Evolutionary conservation across 129 eudicot species (phyloP), one percentile per base, ranked within the genome.

Genomic region (Escallonia herrerae): DNA sequence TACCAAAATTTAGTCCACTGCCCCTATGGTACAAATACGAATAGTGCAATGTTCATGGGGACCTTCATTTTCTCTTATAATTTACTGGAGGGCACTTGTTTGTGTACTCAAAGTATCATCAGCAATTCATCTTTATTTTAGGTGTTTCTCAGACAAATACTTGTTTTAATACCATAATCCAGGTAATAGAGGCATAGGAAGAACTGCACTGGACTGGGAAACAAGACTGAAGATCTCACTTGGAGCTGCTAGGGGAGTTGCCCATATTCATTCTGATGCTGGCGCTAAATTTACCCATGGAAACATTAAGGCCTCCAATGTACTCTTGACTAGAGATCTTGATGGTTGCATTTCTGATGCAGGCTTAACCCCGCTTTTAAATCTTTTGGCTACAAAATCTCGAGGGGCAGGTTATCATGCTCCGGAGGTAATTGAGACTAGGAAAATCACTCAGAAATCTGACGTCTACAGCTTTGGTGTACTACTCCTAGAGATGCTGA

Each of bases 381-480:
- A 67, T 45, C 33, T 62, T 43, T 55, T 67, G 6, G 67, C 80
- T 1, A 56, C 76, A 68, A 83, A 83, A 65, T 58, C 80, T 13
- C 83, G 89, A 33, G 84, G 65, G 40, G 60, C 81, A 5, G 98
- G 96, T 3, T 91, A 88, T 70, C 76, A 68, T 12, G 98, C 98
- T 4, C 98, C 96, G 43, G 98, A 91, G 70, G 85, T 91, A 45
- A 59, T 81, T 5, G 95, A 79, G 67, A 73, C 91, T 4, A 70
- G 78, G 44, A 91, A 91, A 70, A 77, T 63, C 66, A 87, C 80
- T 14, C 96, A 87, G 12, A 83, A 81, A 62, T 87, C 97, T 2
- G 97, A 91, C 40, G 96, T 91, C 38, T 91, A 88, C 80, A 88
- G 98, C 83, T 91, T 91, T 22, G 98, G 98, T 0, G 96, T 91